These are phyloP conservation scores for Corchorus capsularis DNA, from an alignment of 345 rosid genomes.

Conservation along the genomic window DNA sequence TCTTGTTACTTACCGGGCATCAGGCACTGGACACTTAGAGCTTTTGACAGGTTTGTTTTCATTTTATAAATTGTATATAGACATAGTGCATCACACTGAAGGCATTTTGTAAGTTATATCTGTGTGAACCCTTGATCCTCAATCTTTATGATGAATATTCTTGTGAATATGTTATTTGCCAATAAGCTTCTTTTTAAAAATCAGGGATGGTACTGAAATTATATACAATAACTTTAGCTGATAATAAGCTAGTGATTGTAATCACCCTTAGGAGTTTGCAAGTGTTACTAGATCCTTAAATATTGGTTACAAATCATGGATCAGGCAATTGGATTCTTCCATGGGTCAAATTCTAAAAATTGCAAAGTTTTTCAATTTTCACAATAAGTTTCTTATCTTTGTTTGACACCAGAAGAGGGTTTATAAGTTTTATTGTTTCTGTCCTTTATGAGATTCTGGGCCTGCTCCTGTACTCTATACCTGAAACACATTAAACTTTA, in stretches of 20 bases:
- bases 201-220: neutral
- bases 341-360: neutral
- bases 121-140: neutral
- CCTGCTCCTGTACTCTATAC: neutral
- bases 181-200: neutral
- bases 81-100: neutral
- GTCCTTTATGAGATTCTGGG: neutral
- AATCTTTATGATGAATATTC: neutral
- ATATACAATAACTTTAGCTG: neutral
- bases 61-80: neutral
- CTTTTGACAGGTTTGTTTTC: slow-evolving; percentile 71
- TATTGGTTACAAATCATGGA: neutral
- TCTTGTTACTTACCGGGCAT: slow-evolving; percentile 91
- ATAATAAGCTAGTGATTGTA: neutral
- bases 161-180: neutral
- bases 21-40: slow-evolving; percentile 92
- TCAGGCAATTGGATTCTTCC: neutral
- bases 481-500: neutral
- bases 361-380: neutral
- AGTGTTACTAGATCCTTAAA: neutral
- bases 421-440: neutral
- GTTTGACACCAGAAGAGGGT: neutral
- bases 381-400: neutral
- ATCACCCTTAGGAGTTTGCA: neutral
- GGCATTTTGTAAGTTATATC: slow-evolving; percentile 4